Conservation (phyloP, 2,329 filamentous ascomycete genomes). For the Massarina eburnea region DNA sequence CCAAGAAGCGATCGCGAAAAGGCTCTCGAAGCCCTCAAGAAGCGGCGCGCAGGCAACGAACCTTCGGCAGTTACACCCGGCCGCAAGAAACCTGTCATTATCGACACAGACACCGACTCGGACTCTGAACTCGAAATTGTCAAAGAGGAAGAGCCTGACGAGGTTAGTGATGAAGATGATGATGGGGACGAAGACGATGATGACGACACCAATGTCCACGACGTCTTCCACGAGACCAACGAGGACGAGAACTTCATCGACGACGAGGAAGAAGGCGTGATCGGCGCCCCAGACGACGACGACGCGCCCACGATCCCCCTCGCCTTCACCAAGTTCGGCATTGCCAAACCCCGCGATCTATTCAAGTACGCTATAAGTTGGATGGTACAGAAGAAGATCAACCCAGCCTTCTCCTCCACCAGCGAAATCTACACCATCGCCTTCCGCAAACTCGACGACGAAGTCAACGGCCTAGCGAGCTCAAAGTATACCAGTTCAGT, state of each 20-base stretch:
- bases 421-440: conserved; percentile 68
- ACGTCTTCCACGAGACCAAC: conserved; percentile 55
- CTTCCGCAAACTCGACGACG: conserved; percentile 71
- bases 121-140: conserved; percentile 37
- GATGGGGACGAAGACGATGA: conserved; percentile 14
- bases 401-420: conserved; percentile 66
- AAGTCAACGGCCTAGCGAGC: conserved; percentile 66
- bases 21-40: conserved; percentile 49
- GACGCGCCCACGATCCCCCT: conserved; percentile 62
- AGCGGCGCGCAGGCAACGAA: conserved; percentile 39
- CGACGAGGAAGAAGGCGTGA: conserved; percentile 59
- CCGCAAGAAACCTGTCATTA: conserved; percentile 22
- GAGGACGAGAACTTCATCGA: conserved; percentile 66
- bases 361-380: conserved; percentile 76
- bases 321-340: conserved; percentile 66
- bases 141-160: conserved; percentile 32
- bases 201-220: conserved; percentile 33
- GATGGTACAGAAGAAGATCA: conserved; percentile 78
- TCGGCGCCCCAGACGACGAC: conserved; percentile 57
- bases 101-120: conserved; percentile 23
- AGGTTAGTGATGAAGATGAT: conserved; percentile 28
- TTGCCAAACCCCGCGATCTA: conserved; percentile 69
- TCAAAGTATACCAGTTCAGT: conserved; percentile 72
- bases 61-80: conserved; percentile 23
- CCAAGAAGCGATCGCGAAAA: conserved; percentile 41